Base-by-base conservation (phyloP, 75 land plant species). In the Picea glauca region DNA sequence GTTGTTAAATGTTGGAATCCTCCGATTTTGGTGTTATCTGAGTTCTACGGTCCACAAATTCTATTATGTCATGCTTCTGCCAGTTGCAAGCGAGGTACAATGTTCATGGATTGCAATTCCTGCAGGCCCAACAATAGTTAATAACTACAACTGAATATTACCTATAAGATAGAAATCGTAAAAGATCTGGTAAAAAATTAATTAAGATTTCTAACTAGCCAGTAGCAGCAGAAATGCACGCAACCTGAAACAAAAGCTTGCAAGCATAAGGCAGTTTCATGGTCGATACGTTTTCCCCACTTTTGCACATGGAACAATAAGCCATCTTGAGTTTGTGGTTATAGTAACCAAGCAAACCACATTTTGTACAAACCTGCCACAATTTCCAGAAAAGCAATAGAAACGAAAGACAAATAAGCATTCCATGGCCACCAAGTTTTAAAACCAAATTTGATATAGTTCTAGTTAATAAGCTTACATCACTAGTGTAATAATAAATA, bases 211-310 rank as follows among this genome's bases (percentile, higher is more conserved):
- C 15, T 8, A 8, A 66, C 18, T 56, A 23, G 11, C 62, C 62
- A 62, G 13, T 20, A 21, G 38, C 6, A 2, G 17, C 11, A 33
- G 23, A 58, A 57, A 31, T 58, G 18, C 67, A 78, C 58, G 63
- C 20, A 65, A 94, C 99, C 98, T 98, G 99, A 62, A 98, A 87
- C 20, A 98, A 81, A 72, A 98, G 98, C 77, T 98, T 98, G 92
- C 99, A 98, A 66, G 99, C 99, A 79, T 98, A 98, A 33, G 99
- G 99, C 18, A 98, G 85, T 78, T 95, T 95, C 99, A 98, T 91
- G 0, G 89, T 88, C 32, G 99, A 88, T 12, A 98, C 81, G 43
- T 88, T 87, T 2, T 93, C 93, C 2, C 98, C 96, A 78, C 84
- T 91, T 87, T 95, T 95, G 85, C 99, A 98, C 26, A 79, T 80